These are phyloP conservation scores for Xylariaceae sp. DNA, from an alignment of 2,329 filamentous ascomycete species.

Conservation along the genomic window DNA sequence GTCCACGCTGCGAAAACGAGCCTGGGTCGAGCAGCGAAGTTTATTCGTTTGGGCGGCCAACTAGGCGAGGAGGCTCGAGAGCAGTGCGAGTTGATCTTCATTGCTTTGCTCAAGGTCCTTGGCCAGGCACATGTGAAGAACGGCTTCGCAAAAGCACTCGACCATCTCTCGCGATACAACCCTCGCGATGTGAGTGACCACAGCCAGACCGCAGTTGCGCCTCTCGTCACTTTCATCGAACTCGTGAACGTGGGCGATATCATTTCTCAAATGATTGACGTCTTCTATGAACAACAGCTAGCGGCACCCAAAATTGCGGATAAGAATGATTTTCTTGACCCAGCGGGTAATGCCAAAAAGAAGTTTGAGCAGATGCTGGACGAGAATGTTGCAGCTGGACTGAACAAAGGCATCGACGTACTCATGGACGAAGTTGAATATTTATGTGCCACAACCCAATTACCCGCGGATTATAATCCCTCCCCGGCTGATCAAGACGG, in stretches of 20 bases:
- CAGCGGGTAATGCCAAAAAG: slow-evolving; percentile 92
- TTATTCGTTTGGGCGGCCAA: slow-evolving; percentile 76
- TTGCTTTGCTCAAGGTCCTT: slow-evolving; percentile 77
- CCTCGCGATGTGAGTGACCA: slow-evolving; percentile 77
- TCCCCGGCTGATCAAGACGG: slow-evolving; percentile 36
- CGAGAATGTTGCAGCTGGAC: slow-evolving; percentile 88
- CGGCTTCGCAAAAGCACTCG: slow-evolving; percentile 92
- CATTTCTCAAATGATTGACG: slow-evolving; percentile 98
- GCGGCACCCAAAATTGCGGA: slow-evolving; percentile 79
- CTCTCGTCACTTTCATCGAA: slow-evolving; percentile 92
- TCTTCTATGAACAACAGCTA: slow-evolving; percentile 96
- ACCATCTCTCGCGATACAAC: slow-evolving; percentile 87
- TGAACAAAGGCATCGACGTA: slow-evolving; percentile 97
- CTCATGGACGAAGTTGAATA: slow-evolving; percentile 98
- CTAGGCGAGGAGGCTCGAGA: slow-evolving; percentile 79
- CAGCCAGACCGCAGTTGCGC: slow-evolving; percentile 73
- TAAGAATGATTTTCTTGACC: slow-evolving; percentile 90
- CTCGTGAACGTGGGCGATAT: slow-evolving; percentile 97
- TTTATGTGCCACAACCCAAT: slow-evolving; percentile 83
- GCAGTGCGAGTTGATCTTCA: slow-evolving; percentile 88
- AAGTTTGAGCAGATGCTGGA: slow-evolving; percentile 98
- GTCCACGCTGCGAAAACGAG: slow-evolving; percentile 87
- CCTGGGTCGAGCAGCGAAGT: slow-evolving; percentile 79
- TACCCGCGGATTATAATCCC: slow-evolving; percentile 88
- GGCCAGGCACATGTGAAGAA: slow-evolving; percentile 83